Conservation (phyloP, 805 yeast species). For the Candida dendrica region DNA sequence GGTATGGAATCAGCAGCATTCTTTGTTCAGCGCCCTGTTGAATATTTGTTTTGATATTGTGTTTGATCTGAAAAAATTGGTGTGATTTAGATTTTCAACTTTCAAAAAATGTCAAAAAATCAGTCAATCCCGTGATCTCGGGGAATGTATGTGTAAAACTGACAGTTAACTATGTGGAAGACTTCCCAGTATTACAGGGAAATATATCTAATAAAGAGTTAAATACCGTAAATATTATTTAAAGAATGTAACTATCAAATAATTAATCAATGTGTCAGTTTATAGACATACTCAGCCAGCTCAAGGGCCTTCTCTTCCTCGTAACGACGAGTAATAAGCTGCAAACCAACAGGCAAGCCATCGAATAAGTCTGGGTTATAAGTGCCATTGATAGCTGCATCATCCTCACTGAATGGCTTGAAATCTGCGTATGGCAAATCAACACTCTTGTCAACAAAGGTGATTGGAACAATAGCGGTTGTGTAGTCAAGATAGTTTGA, state of each 20-base stretch:
- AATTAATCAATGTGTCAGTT: neutral
- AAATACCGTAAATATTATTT: too few relatives aligned
- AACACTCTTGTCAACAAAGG: slow-evolving; percentile 26
- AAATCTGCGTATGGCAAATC: slow-evolving; percentile 18
- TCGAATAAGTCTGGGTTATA: slow-evolving; percentile 23
- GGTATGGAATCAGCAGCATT: neutral
- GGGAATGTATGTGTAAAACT: too few relatives aligned
- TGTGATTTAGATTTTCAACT: too few relatives aligned
- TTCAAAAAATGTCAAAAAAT: too few relatives aligned
- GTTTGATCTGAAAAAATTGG: neutral
- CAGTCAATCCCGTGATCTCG: too few relatives aligned
- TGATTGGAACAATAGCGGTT: slow-evolving; percentile 33
- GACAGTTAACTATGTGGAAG: too few relatives aligned
- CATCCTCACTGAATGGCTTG: slow-evolving; percentile 21
- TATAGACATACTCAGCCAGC: slow-evolving; percentile 22
- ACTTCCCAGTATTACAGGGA: too few relatives aligned
- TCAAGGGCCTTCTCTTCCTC: slow-evolving; percentile 48
- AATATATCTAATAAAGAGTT: too few relatives aligned
- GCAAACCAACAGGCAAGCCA: slow-evolving; percentile 44
- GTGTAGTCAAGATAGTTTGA: slow-evolving; percentile 30
- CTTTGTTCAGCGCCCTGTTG: neutral
- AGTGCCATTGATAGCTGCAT: slow-evolving; percentile 22
- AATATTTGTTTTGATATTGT: neutral
- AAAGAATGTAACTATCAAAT: too few relatives aligned
- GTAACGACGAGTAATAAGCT: slow-evolving; percentile 41